Percentiles rank a stretch among this genome's conserved stretches.
phyloP scores from a whole-genome alignment of 108 stramenopile species.

The Skeletonema marinoi region DNA sequence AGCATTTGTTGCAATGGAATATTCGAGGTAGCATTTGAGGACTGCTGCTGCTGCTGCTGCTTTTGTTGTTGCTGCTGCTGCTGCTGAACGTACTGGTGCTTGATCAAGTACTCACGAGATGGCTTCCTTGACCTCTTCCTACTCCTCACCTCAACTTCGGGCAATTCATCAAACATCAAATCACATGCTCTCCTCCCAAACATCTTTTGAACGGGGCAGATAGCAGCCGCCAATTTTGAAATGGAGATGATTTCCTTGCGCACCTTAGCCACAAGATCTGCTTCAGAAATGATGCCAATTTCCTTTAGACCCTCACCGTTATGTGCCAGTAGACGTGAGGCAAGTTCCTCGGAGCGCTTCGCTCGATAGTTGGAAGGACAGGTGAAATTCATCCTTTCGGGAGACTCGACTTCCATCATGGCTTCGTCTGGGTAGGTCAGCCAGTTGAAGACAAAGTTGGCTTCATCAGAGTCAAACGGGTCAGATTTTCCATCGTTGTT shows the following conservation, averaged over 20 bases:
- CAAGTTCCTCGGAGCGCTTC: not conserved
- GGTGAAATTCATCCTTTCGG: constrained; percentile 2
- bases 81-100: not conserved
- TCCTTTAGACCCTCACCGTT: not conserved
- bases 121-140: constrained; percentile 2
- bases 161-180: not conserved
- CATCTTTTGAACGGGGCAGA: not conserved
- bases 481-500: not conserved
- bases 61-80: constrained; percentile 5
- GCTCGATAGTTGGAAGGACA: not conserved
- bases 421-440: not conserved
- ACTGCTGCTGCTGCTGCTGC: constrained; percentile 3
- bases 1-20: not conserved
- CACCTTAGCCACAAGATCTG: not conserved
- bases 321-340: not conserved
- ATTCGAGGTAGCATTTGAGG: not conserved
- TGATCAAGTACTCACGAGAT: not conserved
- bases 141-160: not conserved
- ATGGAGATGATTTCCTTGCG: not conserved
- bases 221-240: not conserved
- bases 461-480: not conserved
- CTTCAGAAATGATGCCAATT: not conserved
- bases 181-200: not conserved
- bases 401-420: not conserved
- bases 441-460: constrained; percentile 1